Conservation (phyloP, 2,329 filamentous ascomycete species). For the Basipetospora chlamydospora region DNA sequence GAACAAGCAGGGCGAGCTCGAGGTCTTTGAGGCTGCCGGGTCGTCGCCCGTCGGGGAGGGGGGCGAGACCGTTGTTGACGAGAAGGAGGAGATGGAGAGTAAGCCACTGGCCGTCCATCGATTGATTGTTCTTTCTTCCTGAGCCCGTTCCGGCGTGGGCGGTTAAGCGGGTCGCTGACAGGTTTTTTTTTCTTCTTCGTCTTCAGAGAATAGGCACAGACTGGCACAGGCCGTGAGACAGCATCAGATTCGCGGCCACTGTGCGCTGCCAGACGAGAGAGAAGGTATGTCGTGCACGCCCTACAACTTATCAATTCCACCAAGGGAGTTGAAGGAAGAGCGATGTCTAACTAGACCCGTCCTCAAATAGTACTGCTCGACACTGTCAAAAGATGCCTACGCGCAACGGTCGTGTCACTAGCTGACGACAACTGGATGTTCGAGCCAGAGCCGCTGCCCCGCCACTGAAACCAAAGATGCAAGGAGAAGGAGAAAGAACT, state of each 20-base stretch:
- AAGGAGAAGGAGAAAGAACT: too few species aligned
- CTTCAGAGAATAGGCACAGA: constrained; percentile 42
- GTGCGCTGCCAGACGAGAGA: constrained; percentile 41
- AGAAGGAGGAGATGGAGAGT: constrained; percentile 42
- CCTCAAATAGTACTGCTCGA: constrained; percentile 47
- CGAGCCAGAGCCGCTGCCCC: constrained; percentile 33
- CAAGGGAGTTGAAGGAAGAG: neutral
- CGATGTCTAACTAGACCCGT: too few species aligned
- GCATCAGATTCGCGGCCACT: constrained; percentile 39
- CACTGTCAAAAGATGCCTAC: constrained; percentile 53
- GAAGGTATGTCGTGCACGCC: constrained; percentile 35
- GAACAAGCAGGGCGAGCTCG: constrained; percentile 47
- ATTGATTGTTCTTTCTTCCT: too few species aligned
- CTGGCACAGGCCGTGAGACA: constrained; percentile 47
- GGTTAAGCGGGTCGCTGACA: too few species aligned
- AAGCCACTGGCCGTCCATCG: too few species aligned
- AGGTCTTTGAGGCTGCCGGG: constrained; percentile 39
- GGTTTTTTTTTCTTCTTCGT: too few species aligned
- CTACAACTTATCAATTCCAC: neutral
- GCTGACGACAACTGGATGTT: constrained; percentile 89
- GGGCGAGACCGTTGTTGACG: constrained; percentile 39
- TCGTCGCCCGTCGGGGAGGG: constrained; percentile 29
- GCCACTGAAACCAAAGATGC: constrained; percentile 1
- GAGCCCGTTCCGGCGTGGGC: too few species aligned
- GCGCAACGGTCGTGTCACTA: constrained; percentile 56